Base-by-base conservation (phyloP, 176 grass and related monocot species). In the Phoenix dactylifera region DNA sequence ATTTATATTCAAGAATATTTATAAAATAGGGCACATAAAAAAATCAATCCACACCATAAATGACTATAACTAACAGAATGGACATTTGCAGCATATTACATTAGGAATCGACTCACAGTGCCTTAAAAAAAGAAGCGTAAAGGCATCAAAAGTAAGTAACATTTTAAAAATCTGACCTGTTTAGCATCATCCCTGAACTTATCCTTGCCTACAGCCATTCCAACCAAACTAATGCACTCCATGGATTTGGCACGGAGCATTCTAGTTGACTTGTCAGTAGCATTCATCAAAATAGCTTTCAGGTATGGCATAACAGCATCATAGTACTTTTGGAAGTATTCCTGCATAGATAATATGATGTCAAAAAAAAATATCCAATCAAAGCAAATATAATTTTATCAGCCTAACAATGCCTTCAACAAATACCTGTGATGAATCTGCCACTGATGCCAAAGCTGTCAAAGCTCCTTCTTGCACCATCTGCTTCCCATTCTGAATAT, bases 151-250 rank as follows among this genome's bases (percentile, higher is more conserved):
- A 44, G 35, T 44, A 44, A 44, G 35, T 44, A 10, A 44, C 10
- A 44, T 44, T 14, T 44, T 44, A 12, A 12, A 44, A 44, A 9
- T 44, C 7, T 44, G 1, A 97, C 94, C 84, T 98, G 94, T 48
- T 88, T 98, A n/a, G 88, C 88, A 56, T 98, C 94, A 62, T 93
- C 94, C 53, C 94, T 87, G 65, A 98, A 98, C 57, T 98, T 98
- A 6, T 98, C 94, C 74, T 93, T 98, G 67, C 94, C 94, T 49
- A 98, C 94, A 26, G 94, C 94, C 94, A 98, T 98, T 62, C 94
- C 94, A 55, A 93, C 94, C 65, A 98, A 82, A 80, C 94, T 98
- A 58, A 98, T 98, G 69, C 94, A 98, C 68, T 98, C 94, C 94
- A 98, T 93, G 14, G 94, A 92, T 65, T 93, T 98, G 6, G 94